Percentiles rank a stretch among this genome's conserved stretches.
These are phyloP conservation scores for Penicillium janthinellum DNA, from an alignment of 2,329 filamentous ascomycete genomes.

Conservation along the genomic window DNA sequence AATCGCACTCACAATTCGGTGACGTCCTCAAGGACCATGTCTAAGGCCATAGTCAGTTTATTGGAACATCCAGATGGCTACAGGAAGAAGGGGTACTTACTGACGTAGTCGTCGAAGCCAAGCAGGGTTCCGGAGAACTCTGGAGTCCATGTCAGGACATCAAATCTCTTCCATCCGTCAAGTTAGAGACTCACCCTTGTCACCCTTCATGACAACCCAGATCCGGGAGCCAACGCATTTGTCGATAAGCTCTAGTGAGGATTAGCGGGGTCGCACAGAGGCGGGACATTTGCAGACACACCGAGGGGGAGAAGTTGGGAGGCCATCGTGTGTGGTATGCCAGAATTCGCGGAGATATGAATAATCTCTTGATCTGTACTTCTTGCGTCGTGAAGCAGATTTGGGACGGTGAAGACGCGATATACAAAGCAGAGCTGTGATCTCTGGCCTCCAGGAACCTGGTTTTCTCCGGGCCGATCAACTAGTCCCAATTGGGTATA, in stretches of 20 bases:
- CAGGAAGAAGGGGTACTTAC: slow-evolving; percentile 63
- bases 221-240: slow-evolving; percentile 97
- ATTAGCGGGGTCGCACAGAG: slow-evolving; percentile 27
- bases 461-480: slow-evolving; percentile 17
- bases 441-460: slow-evolving; percentile 15
- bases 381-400: neutral
- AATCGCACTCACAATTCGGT: slow-evolving; percentile 77
- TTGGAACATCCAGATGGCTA: slow-evolving; percentile 18
- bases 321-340: slow-evolving; percentile 55
- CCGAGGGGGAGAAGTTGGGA: slow-evolving; percentile 74
- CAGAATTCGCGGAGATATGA: neutral
- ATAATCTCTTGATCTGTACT: neutral
- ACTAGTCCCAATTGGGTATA: slow-evolving; percentile 14
- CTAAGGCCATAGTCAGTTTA: slow-evolving; percentile 50
- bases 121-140: slow-evolving; percentile 94
- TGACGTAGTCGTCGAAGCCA: slow-evolving; percentile 99
- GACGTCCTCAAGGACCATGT: slow-evolving; percentile 97
- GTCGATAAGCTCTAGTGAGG: slow-evolving; percentile 82
- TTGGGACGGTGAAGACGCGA: neutral
- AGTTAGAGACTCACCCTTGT: slow-evolving; percentile 70
- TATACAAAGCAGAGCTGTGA: slow-evolving; percentile 17
- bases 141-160: slow-evolving; percentile 44
- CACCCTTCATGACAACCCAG: slow-evolving; percentile 99
- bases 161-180: neutral
- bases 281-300: slow-evolving; percentile 39